These are phyloP conservation scores for Saccharomycopsis amapae DNA, from an alignment of 805 yeast genomes.

Conservation along the genomic window DNA sequence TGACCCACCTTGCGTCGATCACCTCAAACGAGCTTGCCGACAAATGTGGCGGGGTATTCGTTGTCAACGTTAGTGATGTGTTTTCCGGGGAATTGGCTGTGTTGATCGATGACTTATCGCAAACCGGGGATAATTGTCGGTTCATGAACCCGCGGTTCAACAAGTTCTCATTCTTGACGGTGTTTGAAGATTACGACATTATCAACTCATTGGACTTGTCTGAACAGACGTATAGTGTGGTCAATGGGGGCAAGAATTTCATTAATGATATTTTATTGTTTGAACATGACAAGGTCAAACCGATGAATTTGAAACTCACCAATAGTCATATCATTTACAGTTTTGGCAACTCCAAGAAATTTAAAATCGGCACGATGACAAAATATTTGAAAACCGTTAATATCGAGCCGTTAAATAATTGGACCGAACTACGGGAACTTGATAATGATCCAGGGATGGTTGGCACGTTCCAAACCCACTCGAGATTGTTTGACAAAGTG, in stretches of 20 bases:
- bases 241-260: slow-evolving; percentile 32
- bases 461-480: slow-evolving; percentile 8
- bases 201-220: slow-evolving; percentile 40
- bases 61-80: slow-evolving; percentile 23
- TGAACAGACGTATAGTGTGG: slow-evolving; percentile 34
- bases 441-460: background rate
- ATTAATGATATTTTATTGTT: slow-evolving; percentile 42
- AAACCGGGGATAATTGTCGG: background rate
- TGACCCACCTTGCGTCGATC: slow-evolving; percentile 34
- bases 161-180: slow-evolving; percentile 21
- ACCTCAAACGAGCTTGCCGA: slow-evolving; percentile 44
- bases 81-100: slow-evolving; percentile 4
- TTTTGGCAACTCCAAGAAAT: slow-evolving; percentile 5
- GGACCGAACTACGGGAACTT: slow-evolving; percentile 13
- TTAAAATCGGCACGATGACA: no score
- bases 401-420: slow-evolving; percentile 12
- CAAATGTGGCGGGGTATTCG: slow-evolving; percentile 49
- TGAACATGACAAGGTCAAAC: slow-evolving; percentile 28
- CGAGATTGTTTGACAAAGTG: slow-evolving; percentile 1
- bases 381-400: slow-evolving; percentile 15
- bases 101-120: background rate
- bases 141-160: slow-evolving; percentile 25
- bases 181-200: slow-evolving; percentile 35
- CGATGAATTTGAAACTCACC: slow-evolving; percentile 8
- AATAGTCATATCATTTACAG: slow-evolving; percentile 9